Percentiles rank a stretch among this genome's conserved stretches.
Evolutionary conservation across 1,284 basidiomycete genomes (phyloP).

Genomic region (Moniliella sp.): DNA sequence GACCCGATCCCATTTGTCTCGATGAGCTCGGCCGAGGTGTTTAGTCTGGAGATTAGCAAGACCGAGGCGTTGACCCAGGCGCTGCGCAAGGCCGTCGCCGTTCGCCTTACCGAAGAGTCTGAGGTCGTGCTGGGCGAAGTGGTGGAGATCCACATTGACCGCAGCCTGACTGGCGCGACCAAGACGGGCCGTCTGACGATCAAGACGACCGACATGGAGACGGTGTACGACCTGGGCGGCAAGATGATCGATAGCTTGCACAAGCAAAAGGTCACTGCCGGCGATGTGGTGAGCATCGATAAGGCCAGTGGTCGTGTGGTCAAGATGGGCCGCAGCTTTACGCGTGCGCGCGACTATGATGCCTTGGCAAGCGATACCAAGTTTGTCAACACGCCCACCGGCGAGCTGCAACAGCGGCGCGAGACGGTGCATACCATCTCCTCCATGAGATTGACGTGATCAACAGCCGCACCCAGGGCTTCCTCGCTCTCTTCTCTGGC

Average conservation of each 20-base stretch:
- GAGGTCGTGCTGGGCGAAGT: slow-evolving; percentile 95
- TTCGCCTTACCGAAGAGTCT: slow-evolving; percentile 88
- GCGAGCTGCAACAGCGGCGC: slow-evolving; percentile 87
- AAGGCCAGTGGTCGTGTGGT: slow-evolving; percentile 88
- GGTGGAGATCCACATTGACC: slow-evolving; percentile 91
- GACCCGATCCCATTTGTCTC: slow-evolving; percentile 87
- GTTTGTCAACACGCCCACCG: slow-evolving; percentile 95
- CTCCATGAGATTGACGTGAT: slow-evolving; percentile 98
- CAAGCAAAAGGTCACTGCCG: slow-evolving; percentile 88
- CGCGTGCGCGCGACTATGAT: slow-evolving; percentile 86
- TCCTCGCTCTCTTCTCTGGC: slow-evolving; percentile 44
- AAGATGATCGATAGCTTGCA: slow-evolving; percentile 97
- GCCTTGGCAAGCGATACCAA: slow-evolving; percentile 81
- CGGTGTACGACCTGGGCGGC: slow-evolving; percentile 87
- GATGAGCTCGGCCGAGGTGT: slow-evolving; percentile 89
- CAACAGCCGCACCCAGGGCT: slow-evolving; percentile 84
- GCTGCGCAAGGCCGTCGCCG: slow-evolving; percentile 79
- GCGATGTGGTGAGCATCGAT: slow-evolving; percentile 87
- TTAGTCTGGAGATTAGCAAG: slow-evolving; percentile 83
- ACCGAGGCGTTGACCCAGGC: slow-evolving; percentile 93
- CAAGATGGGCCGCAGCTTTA: slow-evolving; percentile 84
- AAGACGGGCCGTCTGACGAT: slow-evolving; percentile 94
- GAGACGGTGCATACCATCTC: slow-evolving; percentile 92
- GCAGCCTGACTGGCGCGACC: slow-evolving; percentile 83
- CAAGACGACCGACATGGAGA: slow-evolving; percentile 99